These are phyloP conservation scores for Colletotrichum magnum DNA, from an alignment of 2,329 filamentous ascomycete genomes.

Conservation along the genomic window DNA sequence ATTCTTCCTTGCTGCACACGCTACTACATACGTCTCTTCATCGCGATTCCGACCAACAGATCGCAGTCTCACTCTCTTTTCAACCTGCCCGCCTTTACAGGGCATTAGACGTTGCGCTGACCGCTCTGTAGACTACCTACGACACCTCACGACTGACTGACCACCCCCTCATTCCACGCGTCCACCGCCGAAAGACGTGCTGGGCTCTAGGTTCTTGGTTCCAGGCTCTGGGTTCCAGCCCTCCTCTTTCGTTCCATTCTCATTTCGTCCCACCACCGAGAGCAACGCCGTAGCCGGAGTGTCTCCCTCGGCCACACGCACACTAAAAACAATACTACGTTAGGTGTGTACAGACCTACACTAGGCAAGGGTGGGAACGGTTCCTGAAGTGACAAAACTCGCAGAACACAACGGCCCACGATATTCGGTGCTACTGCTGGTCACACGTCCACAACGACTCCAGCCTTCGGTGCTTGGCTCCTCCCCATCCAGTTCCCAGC, in stretches of 20 bases:
- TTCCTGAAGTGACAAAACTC: not conserved
- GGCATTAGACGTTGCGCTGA: constrained; percentile 7
- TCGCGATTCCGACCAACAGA: constrained; percentile 20
- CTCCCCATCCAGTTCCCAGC: constrained; percentile 1
- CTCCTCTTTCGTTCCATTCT: constrained; percentile 3
- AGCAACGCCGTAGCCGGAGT: not conserved
- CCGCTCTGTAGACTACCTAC: constrained; percentile 1
- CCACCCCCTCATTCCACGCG: constrained; percentile 6
- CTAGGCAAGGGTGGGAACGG: constrained; percentile 7
- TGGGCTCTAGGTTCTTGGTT: constrained; percentile 14
- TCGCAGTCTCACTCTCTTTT: constrained; percentile 4
- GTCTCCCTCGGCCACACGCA: not conserved
- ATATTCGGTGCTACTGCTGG: constrained; percentile 26
- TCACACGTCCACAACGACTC: constrained; percentile 17
- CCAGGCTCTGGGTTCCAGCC: constrained; percentile 18
- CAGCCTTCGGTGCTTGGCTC: constrained; percentile 9
- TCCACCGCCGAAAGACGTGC: constrained; percentile 17
- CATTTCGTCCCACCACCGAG: constrained; percentile 4
- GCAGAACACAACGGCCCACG: constrained; percentile 8
- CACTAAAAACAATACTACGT: not conserved
- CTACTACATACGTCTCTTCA: constrained; percentile 6
- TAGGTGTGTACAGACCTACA: constrained; percentile 5
- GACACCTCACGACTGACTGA: not conserved
- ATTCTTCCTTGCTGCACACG: constrained; percentile 16
- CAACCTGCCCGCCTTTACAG: not conserved